Conservation (phyloP, 2,329 filamentous ascomycete genomes). For the Aureobasidium sp. region DNA sequence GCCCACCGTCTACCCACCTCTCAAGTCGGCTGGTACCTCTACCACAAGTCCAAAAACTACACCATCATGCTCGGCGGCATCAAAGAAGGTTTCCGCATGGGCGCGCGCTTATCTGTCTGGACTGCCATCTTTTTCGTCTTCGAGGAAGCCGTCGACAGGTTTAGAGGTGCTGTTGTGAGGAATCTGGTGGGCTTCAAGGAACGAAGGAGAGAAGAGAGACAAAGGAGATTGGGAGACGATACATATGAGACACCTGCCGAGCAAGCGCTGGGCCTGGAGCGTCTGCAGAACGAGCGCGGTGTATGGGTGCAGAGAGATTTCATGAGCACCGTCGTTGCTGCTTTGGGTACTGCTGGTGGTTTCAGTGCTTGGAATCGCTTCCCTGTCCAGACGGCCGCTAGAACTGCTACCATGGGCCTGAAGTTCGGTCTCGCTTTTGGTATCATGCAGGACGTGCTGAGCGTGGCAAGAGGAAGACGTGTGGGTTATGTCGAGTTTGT, state of each 20-base stretch:
- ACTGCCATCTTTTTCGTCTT: slow-evolving; percentile 69
- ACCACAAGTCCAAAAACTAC: slow-evolving; percentile 98
- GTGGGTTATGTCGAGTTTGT: slow-evolving; percentile 67
- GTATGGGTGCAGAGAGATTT: slow-evolving; percentile 55
- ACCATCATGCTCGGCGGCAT: slow-evolving; percentile 70
- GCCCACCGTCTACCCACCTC: slow-evolving; percentile 83
- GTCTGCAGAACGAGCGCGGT: slow-evolving; percentile 22
- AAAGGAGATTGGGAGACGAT: slow-evolving; percentile 22
- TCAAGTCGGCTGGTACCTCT: slow-evolving; percentile 90
- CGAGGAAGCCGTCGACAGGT: slow-evolving; percentile 78
- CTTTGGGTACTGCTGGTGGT: slow-evolving; percentile 72
- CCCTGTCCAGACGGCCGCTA: slow-evolving; percentile 54
- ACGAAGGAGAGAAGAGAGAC: slow-evolving; percentile 33
- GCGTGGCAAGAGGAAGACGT: slow-evolving; percentile 60
- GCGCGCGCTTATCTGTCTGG: slow-evolving; percentile 62
- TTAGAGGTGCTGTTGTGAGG: slow-evolving; percentile 55
- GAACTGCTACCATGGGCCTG: slow-evolving; percentile 71
- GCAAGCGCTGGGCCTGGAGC: slow-evolving; percentile 25
- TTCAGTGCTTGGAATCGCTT: slow-evolving; percentile 85
- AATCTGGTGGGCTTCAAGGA: slow-evolving; percentile 33
- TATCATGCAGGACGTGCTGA: slow-evolving; percentile 68
- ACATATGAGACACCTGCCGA: slow-evolving; percentile 24
- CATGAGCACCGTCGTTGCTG: slow-evolving; percentile 73
- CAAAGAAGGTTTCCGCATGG: slow-evolving; percentile 71
- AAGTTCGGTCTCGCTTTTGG: slow-evolving; percentile 75